Evolutionary conservation across 805 yeast genomes (phyloP), one percentile per base, ranked within the genome.

Genomic region (Ogataea neopini): DNA sequence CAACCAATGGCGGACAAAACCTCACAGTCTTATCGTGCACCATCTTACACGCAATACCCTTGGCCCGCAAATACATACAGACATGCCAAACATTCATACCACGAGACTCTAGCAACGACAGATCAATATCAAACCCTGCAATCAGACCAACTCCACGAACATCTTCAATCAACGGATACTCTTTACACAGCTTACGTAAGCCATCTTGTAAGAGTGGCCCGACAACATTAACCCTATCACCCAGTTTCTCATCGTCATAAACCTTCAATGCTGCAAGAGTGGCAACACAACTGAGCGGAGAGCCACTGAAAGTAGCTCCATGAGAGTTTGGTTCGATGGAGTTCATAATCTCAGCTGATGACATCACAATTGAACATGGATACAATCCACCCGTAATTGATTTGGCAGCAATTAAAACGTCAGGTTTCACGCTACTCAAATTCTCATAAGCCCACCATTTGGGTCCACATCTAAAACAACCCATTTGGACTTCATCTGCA

Each of bases 401-500:
- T 44, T 63, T 63, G 17, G 63, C 67, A 15, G 59, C 54, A n/a
- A 57, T 50, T 15, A 61, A 42, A 37, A 63, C 56, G 45, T 63
- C 65, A 1, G 66, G 66, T 41, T 45, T 55, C 26, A 58, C 57
- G 18, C 44, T 49, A 42, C 58, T 50, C 20, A 63, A 52, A 49
- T 69, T 71, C 26, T 69, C 68, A 46, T 61, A 67, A 0, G 70
- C 72, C 59, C 68, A 65, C 25, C 61, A 52, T 37, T 63, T 61
- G 4, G 57, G 43, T n/a, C 72, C 72, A n/a, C 67, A 58, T 47
- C 71, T 56, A 15, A 64, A 69, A 38, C 63, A 66, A 1, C 72
- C 72, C 49, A 68, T 62, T 23, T 69, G 71, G 40, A 69, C 65
- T 41, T 68, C 73, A 55, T 69, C 72, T 30, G 70, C 61, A 23